phyloP scores from a whole-genome alignment of 805 yeast genomes.

The Myxozyma lipomycoides region DNA sequence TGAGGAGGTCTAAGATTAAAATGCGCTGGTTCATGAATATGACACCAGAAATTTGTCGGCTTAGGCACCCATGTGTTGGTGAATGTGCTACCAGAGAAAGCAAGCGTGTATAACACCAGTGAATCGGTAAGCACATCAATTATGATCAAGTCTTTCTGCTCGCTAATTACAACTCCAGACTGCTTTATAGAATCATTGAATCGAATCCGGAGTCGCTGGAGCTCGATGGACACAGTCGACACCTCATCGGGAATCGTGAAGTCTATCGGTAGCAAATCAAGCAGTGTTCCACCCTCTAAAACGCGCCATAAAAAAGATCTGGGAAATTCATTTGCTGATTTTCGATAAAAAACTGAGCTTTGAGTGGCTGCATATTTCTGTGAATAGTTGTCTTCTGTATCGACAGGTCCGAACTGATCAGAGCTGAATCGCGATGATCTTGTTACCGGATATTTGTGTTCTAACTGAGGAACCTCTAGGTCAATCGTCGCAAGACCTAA shows the following conservation, averaged over 20 bases:
- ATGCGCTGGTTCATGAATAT: conserved; percentile 26
- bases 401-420: neutral
- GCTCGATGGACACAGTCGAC: neutral
- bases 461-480: conserved; percentile 17
- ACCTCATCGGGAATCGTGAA: conserved; percentile 3
- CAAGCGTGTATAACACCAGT: conserved; percentile 15
- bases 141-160: conserved; percentile 5
- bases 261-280: conserved; percentile 20
- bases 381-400: conserved; percentile 18
- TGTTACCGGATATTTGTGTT: neutral
- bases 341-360: conserved; percentile 11
- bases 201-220: conserved; percentile 12
- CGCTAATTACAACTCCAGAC: conserved; percentile 18
- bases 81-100: conserved; percentile 4
- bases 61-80: conserved; percentile 11
- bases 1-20: conserved; percentile 58
- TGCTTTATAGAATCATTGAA: conserved; percentile 13
- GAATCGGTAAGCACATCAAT: conserved; percentile 23
- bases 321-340: conserved; percentile 9
- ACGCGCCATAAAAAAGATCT: conserved; percentile 25
- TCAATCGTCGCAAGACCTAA: conserved; percentile 12
- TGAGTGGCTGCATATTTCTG: conserved; percentile 11
- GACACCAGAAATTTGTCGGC: conserved; percentile 23
- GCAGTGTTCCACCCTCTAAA: conserved; percentile 8
- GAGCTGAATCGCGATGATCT: neutral